phyloP scores from a whole-genome alignment of 371 early-diverging fungal species.

The Smittium mucronatum region DNA sequence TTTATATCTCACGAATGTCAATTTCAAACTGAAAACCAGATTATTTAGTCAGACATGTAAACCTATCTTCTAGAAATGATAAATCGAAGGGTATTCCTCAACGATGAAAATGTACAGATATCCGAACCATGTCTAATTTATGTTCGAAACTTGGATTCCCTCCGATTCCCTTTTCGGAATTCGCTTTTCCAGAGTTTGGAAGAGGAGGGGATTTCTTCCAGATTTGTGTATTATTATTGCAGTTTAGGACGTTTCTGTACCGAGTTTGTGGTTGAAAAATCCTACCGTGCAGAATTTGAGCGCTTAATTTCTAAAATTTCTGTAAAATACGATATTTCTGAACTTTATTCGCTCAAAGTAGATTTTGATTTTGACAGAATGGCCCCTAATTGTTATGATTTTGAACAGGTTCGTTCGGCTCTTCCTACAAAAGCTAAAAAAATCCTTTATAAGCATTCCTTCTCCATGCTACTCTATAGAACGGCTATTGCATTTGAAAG shows the following conservation, averaged over 20 bases:
- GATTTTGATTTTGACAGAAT: slow-evolving; percentile 17
- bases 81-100: not conserved
- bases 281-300: slow-evolving; percentile 15
- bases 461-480: not conserved
- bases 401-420: not conserved
- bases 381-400: slow-evolving; percentile 12
- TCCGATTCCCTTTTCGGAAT: slow-evolving; percentile 12
- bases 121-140: slow-evolving; percentile 21
- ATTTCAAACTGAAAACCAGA: no score
- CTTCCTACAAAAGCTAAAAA: slow-evolving; percentile 4
- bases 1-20: no score
- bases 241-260: slow-evolving; percentile 22
- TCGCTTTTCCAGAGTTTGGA: slow-evolving; percentile 15
- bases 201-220: slow-evolving; percentile 12
- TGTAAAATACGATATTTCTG: slow-evolving; percentile 12
- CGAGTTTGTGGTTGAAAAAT: slow-evolving; percentile 20
- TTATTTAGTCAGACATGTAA: no score
- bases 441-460: not conserved
- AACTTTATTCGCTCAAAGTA: slow-evolving; percentile 14
- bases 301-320: slow-evolving; percentile 3
- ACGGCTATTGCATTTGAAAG: not conserved
- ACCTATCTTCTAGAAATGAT: not conserved
- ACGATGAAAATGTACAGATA: not conserved
- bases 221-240: slow-evolving; percentile 15
- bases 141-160: slow-evolving; percentile 29